Percentiles rank a stretch among this genome's conserved stretches.
phyloP scores from a whole-genome alignment of 345 rosid genomes.

The Brassica incana region DNA sequence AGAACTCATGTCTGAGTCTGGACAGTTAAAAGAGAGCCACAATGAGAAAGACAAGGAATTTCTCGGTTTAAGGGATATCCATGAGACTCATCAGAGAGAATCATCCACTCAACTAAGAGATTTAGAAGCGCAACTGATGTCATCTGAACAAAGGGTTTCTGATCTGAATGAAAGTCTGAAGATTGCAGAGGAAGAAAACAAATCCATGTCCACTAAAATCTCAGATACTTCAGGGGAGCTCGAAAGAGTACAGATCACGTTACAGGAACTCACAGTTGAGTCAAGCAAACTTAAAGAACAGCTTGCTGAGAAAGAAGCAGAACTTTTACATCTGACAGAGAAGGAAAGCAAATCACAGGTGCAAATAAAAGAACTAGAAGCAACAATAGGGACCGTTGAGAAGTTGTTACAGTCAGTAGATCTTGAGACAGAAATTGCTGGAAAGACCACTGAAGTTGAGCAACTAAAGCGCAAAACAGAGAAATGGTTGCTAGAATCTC shows the following conservation, averaged over 20 bases:
- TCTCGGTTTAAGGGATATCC: conserved; percentile 42
- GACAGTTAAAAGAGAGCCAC: conserved; percentile 47
- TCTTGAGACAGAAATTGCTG: conserved; percentile 50
- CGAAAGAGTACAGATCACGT: conserved; percentile 44
- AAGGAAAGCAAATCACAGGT: conserved; percentile 52
- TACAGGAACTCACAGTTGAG: conserved; percentile 47
- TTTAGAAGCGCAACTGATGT: conserved; percentile 45
- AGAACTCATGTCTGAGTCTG: conserved; percentile 48
- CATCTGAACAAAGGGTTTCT: conserved; percentile 49
- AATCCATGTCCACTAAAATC: conserved; percentile 51
- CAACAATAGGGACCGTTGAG: conserved; percentile 46
- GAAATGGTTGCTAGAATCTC: conserved; percentile 49
- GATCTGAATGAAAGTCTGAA: conserved; percentile 48
- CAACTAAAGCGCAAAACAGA: conserved; percentile 48
- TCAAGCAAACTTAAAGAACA: conserved; percentile 50
- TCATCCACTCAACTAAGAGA: conserved; percentile 43
- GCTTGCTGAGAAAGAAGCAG: conserved; percentile 50
- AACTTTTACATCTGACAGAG: conserved; percentile 50
- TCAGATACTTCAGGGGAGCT: conserved; percentile 54
- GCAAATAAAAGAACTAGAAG: conserved; percentile 29
- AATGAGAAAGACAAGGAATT: conserved; percentile 57
- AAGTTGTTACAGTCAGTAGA: conserved; percentile 55
- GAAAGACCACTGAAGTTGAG: conserved; percentile 47
- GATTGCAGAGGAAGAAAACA: conserved; percentile 54
- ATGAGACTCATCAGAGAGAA: conserved; percentile 55